phyloP scores from a whole-genome alignment of 768 basidiomycete genomes.

The Pulveroboletus sp. region DNA sequence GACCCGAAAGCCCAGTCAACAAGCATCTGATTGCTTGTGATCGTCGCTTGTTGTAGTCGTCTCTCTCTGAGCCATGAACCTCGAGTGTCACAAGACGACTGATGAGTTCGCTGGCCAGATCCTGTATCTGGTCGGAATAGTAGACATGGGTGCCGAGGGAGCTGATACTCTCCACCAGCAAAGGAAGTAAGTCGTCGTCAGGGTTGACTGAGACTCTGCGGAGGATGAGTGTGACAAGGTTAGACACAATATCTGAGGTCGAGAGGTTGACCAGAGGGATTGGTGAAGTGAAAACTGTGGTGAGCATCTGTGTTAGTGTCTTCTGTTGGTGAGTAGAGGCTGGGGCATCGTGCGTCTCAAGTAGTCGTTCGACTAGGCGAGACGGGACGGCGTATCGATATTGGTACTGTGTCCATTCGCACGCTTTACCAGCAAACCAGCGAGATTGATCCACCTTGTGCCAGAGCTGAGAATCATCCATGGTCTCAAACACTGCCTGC shows the following conservation, averaged over 20 bases:
- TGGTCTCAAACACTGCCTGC: conserved; percentile 64
- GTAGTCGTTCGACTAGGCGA: conserved; percentile 72
- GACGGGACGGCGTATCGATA: conserved; percentile 90
- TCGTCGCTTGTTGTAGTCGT: conserved; percentile 40
- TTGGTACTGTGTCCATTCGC: conserved; percentile 90
- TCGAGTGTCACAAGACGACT: conserved; percentile 69
- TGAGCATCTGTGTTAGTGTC: conserved; percentile 73
- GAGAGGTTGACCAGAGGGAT: conserved; percentile 85
- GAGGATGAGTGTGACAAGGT: conserved; percentile 67
- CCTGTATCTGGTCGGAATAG: conserved; percentile 94
- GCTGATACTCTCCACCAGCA: conserved; percentile 70
- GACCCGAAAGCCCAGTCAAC: conserved; percentile 62
- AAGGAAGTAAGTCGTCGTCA: conserved; percentile 59
- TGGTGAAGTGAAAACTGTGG: conserved; percentile 75
- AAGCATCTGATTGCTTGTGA: conserved; percentile 67
- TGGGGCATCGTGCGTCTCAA: conserved; percentile 53
- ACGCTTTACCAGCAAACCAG: conserved; percentile 74
- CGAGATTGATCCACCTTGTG: conserved; percentile 61
- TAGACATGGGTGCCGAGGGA: conserved; percentile 89
- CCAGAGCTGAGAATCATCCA: conserved; percentile 66
- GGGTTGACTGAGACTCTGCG: conserved; percentile 60
- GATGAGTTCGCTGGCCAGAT: conserved; percentile 80
- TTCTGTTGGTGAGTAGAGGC: conserved; percentile 47
- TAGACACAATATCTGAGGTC: conserved; percentile 83
- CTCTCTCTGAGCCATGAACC: conserved; percentile 50